A percentile compares a stretch with the other conserved stretches of the same genome.
Evolutionary conservation across 805 yeast species (phyloP).

Genomic region (Isabelozyma rhagii): DNA sequence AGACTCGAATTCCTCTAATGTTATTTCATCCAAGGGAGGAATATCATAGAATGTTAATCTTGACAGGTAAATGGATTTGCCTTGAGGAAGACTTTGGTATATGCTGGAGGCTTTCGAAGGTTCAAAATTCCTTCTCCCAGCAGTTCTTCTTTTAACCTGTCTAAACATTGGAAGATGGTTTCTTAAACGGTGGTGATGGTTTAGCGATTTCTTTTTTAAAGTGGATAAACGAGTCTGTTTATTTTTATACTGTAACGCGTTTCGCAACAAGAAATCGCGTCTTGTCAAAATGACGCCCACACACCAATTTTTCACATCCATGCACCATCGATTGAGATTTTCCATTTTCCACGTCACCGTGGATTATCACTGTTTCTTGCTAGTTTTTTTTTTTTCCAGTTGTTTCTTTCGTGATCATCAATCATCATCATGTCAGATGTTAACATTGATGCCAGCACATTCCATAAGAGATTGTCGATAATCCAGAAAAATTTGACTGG

Average conservation of each 20-base stretch:
- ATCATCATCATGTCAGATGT: conserved; percentile 53
- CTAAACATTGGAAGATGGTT: conserved; percentile 51
- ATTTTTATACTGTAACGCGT: too few relatives aligned
- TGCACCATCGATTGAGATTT: too few relatives aligned
- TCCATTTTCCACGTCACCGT: background rate
- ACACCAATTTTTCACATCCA: too few relatives aligned
- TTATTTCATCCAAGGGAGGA: conserved; percentile 83
- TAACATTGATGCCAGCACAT: conserved; percentile 48
- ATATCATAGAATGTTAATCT: conserved; percentile 70
- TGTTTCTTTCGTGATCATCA: background rate
- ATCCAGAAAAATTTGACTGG: conserved; percentile 32
- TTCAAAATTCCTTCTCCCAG: conserved; percentile 69
- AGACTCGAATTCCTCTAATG: conserved; percentile 86
- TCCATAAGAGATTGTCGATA: conserved; percentile 50
- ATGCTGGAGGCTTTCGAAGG: conserved; percentile 19
- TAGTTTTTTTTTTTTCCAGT: too few relatives aligned
- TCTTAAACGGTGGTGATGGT: too few relatives aligned
- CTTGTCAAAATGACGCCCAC: too few relatives aligned
- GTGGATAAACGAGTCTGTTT: too few relatives aligned
- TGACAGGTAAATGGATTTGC: conserved; percentile 42
- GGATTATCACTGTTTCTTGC: background rate
- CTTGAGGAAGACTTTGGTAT: conserved; percentile 21
- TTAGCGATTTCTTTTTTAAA: too few relatives aligned
- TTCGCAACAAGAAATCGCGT: too few relatives aligned
- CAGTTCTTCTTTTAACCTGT: conserved; percentile 69